A percentile compares a stretch with the other conserved stretches of the same genome.
Conservation (phyloP, 495 filamentous ascomycete genomes). For the Xylaria intraflava region DNA sequence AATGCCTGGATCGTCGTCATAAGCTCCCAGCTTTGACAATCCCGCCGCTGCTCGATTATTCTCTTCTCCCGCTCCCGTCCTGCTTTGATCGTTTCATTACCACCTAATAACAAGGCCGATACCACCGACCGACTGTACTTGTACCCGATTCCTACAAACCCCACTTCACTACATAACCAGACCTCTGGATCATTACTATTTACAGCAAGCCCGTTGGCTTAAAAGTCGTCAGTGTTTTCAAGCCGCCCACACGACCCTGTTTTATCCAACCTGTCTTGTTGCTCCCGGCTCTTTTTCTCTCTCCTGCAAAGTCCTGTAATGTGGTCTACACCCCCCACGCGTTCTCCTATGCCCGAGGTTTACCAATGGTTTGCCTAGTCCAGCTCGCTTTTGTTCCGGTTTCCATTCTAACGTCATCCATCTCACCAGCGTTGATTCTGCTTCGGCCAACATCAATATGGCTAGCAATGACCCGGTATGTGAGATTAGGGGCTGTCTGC, state of each 20-base stretch:
- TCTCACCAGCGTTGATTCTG: conserved; percentile 1
- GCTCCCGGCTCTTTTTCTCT: neutral
- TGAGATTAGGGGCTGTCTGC: conserved; percentile 1
- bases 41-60: neutral
- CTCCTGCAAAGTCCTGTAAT: neutral
- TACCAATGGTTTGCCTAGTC: neutral
- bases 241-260: conserved; percentile 26
- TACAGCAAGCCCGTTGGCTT: conserved; percentile 20
- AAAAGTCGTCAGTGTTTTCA: conserved; percentile 26
- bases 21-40: neutral
- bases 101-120: neutral
- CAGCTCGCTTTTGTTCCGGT: neutral
- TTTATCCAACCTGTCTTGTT: conserved; percentile 11
- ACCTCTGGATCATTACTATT: conserved; percentile 24
- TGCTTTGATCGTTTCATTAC: neutral
- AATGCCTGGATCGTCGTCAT: conserved; percentile 6
- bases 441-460: conserved; percentile 10
- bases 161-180: conserved; percentile 23
- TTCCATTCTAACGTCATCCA: neutral
- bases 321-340: neutral
- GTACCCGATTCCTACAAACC: conserved; percentile 16
- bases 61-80: neutral
- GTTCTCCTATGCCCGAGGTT: neutral
- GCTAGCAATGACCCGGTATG: conserved; percentile 27
- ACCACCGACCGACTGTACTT: neutral